A percentile compares a stretch with the other conserved stretches of the same genome.
phyloP scores from a whole-genome alignment of 2,329 filamentous ascomycete species.

The Chalaropsis ovoidea region DNA sequence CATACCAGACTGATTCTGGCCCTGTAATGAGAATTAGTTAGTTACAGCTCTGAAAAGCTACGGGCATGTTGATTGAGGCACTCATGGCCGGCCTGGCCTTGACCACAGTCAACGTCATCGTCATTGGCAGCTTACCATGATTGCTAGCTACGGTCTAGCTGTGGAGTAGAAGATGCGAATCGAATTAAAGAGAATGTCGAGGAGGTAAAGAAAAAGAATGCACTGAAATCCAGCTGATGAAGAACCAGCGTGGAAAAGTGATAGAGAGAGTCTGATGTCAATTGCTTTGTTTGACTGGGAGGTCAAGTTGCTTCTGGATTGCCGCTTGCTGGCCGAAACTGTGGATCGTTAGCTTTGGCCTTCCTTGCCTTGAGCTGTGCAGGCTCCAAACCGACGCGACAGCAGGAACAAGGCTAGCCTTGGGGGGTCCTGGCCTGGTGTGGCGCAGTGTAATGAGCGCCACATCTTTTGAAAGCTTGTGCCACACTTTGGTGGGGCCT shows the following conservation, averaged over 20 bases:
- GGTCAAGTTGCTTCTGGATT: neutral
- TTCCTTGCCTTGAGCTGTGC: slow-evolving; percentile 9
- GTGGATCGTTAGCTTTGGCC: slow-evolving; percentile 9
- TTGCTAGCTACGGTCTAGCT: neutral
- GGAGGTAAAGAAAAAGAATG: neutral
- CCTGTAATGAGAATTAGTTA: slow-evolving; percentile 40
- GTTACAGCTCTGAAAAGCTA: neutral
- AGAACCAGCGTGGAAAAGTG: neutral
- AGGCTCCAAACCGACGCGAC: slow-evolving; percentile 25
- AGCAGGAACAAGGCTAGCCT: slow-evolving; percentile 21
- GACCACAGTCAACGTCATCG: slow-evolving; percentile 2
- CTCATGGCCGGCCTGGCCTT: neutral
- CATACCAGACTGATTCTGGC: slow-evolving; percentile 80
- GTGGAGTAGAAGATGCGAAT: neutral
- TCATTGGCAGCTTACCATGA: slow-evolving; percentile 11
- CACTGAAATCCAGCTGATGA: neutral
- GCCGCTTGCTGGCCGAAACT: slow-evolving; percentile 2
- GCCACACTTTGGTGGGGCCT: slow-evolving; percentile 5
- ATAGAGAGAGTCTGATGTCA: slow-evolving; percentile 5
- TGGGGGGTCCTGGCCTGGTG: neutral
- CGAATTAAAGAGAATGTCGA: neutral
- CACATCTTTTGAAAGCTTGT: neutral
- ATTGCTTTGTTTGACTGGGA: neutral
- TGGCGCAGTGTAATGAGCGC: neutral
- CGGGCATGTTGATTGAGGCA: neutral